phyloP scores from a whole-genome alignment of 2,329 filamentous ascomycete species.

The Zasmidium citrigriseum region DNA sequence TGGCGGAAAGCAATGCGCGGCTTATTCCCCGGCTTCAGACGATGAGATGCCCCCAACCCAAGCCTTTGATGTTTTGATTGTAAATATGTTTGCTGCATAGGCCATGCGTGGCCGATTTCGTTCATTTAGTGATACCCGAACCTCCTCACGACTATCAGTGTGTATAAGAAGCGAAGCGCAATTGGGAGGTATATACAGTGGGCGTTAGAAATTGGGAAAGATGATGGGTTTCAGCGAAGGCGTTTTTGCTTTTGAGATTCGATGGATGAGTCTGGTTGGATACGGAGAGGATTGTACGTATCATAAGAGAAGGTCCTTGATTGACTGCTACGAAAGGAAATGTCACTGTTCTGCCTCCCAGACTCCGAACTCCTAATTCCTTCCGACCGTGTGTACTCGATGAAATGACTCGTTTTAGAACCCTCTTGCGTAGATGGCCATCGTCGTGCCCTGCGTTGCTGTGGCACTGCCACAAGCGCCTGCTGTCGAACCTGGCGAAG shows the following conservation, averaged over 20 bases:
- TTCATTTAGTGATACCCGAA: slow-evolving; percentile 15
- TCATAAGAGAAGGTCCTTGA: too few relatives aligned
- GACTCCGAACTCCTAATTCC: too few relatives aligned
- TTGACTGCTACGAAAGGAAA: too few relatives aligned
- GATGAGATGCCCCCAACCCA: slow-evolving; percentile 1
- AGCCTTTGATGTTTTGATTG: neutral
- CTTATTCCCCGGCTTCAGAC: slow-evolving; percentile 30
- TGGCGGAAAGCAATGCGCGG: slow-evolving; percentile 33
- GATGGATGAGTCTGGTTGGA: neutral
- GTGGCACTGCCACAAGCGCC: slow-evolving; percentile 31
- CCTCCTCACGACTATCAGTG: neutral
- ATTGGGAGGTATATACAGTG: neutral
- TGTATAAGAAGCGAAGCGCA: neutral
- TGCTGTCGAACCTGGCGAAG: slow-evolving; percentile 11
- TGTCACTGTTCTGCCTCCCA: neutral
- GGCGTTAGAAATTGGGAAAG: too few relatives aligned
- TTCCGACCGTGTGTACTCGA: neutral
- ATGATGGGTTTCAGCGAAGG: too few relatives aligned
- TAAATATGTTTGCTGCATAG: slow-evolving; percentile 5
- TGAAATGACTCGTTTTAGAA: too few relatives aligned
- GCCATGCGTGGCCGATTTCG: slow-evolving; percentile 4
- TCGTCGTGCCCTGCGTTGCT: slow-evolving; percentile 20
- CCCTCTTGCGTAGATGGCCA: slow-evolving; percentile 31
- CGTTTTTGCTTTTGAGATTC: neutral
- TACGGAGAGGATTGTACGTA: neutral